phyloP scores from a whole-genome alignment of 345 rosid genomes.

The Eucalyptus victrix region DNA sequence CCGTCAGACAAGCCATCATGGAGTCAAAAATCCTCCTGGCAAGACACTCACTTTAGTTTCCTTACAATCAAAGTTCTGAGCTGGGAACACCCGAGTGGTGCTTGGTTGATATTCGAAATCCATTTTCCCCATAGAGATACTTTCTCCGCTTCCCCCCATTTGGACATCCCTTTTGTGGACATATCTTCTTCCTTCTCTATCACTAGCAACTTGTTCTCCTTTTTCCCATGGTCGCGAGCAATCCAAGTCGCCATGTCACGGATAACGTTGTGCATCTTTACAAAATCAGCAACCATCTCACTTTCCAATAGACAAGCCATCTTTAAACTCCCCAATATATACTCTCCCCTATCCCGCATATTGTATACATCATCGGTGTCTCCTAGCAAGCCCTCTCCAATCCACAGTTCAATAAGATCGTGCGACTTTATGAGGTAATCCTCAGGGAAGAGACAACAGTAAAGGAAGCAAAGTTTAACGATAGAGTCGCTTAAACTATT shows the following conservation, averaged over 20 bases:
- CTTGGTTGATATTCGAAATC: accelerated
- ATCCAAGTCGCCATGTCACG: conserved; percentile 7
- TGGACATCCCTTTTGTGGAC: background rate
- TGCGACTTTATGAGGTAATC: background rate
- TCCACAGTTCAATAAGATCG: conserved; percentile 2
- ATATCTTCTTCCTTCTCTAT: background rate
- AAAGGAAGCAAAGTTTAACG: background rate
- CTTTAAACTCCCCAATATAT: background rate
- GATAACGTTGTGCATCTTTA: conserved; percentile 11
- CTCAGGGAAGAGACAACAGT: conserved; percentile 5
- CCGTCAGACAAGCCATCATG: background rate
- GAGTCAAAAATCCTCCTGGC: background rate
- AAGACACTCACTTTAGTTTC: accelerated
- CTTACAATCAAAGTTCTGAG: background rate
- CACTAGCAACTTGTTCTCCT: background rate
- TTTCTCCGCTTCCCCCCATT: background rate
- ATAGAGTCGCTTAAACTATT: background rate
- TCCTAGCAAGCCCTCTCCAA: conserved; percentile 8
- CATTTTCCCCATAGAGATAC: background rate
- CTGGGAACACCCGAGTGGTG: background rate
- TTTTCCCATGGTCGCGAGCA: background rate
- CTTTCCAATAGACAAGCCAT: conserved; percentile 3
- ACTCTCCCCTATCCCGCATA: background rate
- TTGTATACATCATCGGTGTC: background rate
- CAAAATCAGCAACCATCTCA: accelerated